These are phyloP conservation scores for Plantago major DNA, from an alignment of 257 asterid species.

Conservation along the genomic window DNA sequence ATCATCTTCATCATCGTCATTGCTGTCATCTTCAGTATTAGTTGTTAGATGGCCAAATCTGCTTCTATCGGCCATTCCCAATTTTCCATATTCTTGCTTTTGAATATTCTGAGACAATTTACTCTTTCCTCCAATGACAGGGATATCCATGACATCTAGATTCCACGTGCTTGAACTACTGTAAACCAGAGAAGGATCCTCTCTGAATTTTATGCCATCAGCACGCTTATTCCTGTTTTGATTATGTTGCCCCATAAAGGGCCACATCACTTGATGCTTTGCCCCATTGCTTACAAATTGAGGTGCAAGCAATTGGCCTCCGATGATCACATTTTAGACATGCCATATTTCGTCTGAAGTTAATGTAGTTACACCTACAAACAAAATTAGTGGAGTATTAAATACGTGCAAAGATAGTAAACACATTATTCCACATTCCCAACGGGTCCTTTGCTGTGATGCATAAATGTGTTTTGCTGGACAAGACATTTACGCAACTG, in stretches of 20 bases:
- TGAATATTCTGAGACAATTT: constrained; percentile 42
- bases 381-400: constrained; percentile 12
- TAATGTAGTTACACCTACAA: constrained; percentile 81
- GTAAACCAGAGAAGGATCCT: constrained; percentile 29
- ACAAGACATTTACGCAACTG: no score
- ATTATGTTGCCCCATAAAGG: constrained; percentile 35
- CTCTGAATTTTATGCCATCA: constrained; percentile 30
- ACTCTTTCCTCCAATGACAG: constrained; percentile 73
- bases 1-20: constrained; percentile 21
- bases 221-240: constrained; percentile 18
- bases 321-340: constrained; percentile 90
- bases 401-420: background rate
- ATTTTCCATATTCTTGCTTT: constrained; percentile 56
- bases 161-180: constrained; percentile 25
- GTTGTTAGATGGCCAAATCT: constrained; percentile 18
- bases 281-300: constrained; percentile 9
- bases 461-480: no score
- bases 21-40: no score
- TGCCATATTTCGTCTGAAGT: constrained; percentile 74
- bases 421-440: background rate
- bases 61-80: constrained; percentile 34
- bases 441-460: no score
- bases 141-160: constrained; percentile 49
- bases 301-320: constrained; percentile 48
- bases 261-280: constrained; percentile 26